These are phyloP conservation scores for Nakaseomyces sp. DNA, from an alignment of 1,139 yeast species.

Conservation along the genomic window DNA sequence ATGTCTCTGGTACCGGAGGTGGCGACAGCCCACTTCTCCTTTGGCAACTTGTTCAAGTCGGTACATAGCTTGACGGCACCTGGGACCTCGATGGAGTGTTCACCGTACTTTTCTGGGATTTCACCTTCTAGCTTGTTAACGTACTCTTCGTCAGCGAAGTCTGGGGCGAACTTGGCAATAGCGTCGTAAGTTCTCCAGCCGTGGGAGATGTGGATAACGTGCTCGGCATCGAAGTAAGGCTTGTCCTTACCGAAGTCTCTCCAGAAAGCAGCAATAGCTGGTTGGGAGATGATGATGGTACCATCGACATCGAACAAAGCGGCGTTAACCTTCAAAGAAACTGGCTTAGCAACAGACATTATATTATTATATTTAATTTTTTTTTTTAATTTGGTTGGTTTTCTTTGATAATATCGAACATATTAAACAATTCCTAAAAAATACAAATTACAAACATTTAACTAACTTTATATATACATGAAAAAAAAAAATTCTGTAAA, in stretches of 20 bases:
- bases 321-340: conserved; percentile 32
- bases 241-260: conserved; percentile 59
- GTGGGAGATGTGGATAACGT: conserved; percentile 66
- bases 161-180: conserved; percentile 66
- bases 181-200: conserved; percentile 81
- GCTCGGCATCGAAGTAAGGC: conserved; percentile 63
- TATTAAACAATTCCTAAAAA: no score
- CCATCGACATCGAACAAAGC: conserved; percentile 79
- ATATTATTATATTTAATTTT: conserved; percentile 4
- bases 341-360: conserved; percentile 29
- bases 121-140: conserved; percentile 64
- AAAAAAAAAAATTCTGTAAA: no score
- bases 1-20: conserved; percentile 73
- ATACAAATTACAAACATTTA: no score
- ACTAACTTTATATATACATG: no score
- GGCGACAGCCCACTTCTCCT: conserved; percentile 70
- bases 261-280: conserved; percentile 80
- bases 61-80: conserved; percentile 59
- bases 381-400: no score
- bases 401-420: no score
- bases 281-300: conserved; percentile 74
- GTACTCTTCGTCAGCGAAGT: conserved; percentile 58
- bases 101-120: conserved; percentile 66
- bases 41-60: conserved; percentile 31
- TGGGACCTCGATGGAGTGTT: conserved; percentile 63